Base-by-base conservation (phyloP, 805 yeast genomes). In the Ogataea ganodermae region DNA sequence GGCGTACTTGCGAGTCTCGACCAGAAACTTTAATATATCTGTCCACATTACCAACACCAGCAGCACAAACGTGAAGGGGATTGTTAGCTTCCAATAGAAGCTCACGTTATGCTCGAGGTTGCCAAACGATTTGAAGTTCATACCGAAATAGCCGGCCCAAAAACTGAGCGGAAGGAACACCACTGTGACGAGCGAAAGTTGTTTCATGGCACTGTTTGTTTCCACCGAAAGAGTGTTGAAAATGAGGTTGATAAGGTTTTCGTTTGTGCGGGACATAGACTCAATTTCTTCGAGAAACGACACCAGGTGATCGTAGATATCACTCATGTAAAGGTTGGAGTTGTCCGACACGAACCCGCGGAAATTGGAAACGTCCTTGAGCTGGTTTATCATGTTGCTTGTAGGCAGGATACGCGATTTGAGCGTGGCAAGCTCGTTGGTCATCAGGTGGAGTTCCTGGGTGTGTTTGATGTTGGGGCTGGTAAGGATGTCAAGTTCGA, bases 111-210 rank as follows among this genome's bases (percentile, higher is more conserved):
- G 48, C 13, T 68, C 55, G 33, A 78, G 58, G 41, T 72, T 70
- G 3, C 67, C 68, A 51, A 78, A 78, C 6, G 57, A 48, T 22
- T 63, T 59, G 56, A 78, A 78, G 55, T 78, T 78, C 82, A 78
- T 78, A 14, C 83, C 83, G 48, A 76, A 81, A 57, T 79, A 81
- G 10, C 85, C 84, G 1, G 84, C 79, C 73, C 82, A 70, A 56
- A 81, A 81, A 4, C 81, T 73, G 45, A 81, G 58, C 4, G 86
- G 86, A 31, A 81, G 66, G 54, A 81, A 80, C 12, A 81, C 72
- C 12, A 81, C 84, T 1, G 84, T 76, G 8, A 81, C 78, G 31
- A 81, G 58, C 6, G 84, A 76, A 35, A 81, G 65, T 58, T 74
- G 72, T 44, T 72, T 70, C 74, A 81, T 80, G 4, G 84, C 73